phyloP scores from a whole-genome alignment of 495 filamentous ascomycete genomes.

The Penicillium daleae region DNA sequence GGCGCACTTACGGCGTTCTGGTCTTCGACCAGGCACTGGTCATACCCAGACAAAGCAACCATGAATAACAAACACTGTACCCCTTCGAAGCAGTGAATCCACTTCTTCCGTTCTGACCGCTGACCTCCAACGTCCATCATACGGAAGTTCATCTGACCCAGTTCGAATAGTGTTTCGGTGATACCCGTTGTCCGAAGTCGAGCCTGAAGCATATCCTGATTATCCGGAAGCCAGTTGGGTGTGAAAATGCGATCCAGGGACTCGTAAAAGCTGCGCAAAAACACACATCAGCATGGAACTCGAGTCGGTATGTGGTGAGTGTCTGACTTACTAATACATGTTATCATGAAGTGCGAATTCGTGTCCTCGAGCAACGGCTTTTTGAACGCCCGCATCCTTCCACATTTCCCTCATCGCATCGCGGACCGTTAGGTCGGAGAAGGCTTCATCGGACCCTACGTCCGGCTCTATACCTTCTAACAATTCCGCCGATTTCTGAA shows the following conservation, averaged over 20 bases:
- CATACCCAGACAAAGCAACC: slow-evolving; percentile 94
- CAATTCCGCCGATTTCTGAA: slow-evolving; percentile 36
- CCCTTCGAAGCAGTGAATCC: slow-evolving; percentile 99
- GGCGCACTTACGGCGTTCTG: slow-evolving; percentile 81
- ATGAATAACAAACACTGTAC: slow-evolving; percentile 93
- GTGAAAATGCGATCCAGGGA: slow-evolving; percentile 88
- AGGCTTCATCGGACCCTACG: slow-evolving; percentile 73
- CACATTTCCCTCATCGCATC: slow-evolving; percentile 83
- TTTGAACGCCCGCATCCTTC: slow-evolving; percentile 80
- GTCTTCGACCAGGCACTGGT: slow-evolving; percentile 96
- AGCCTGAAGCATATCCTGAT: slow-evolving; percentile 94
- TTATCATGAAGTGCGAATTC: slow-evolving; percentile 98
- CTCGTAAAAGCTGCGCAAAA: slow-evolving; percentile 80
- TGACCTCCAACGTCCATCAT: slow-evolving; percentile 99
- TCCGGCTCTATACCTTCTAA: slow-evolving; percentile 63
- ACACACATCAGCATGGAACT: slow-evolving; percentile 8
- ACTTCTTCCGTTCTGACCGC: slow-evolving; percentile 97
- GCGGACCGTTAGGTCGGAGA: slow-evolving; percentile 66
- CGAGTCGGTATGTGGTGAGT: not conserved
- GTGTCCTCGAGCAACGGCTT: slow-evolving; percentile 85
- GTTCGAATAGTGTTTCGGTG: slow-evolving; percentile 94
- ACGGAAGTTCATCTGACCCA: slow-evolving; percentile 91
- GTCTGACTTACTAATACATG: slow-evolving; percentile 76
- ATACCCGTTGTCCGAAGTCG: slow-evolving; percentile 94
- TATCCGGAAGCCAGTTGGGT: slow-evolving; percentile 88